Conservation (phyloP, 768 basidiomycete species). For the Lyophyllum semitale region DNA sequence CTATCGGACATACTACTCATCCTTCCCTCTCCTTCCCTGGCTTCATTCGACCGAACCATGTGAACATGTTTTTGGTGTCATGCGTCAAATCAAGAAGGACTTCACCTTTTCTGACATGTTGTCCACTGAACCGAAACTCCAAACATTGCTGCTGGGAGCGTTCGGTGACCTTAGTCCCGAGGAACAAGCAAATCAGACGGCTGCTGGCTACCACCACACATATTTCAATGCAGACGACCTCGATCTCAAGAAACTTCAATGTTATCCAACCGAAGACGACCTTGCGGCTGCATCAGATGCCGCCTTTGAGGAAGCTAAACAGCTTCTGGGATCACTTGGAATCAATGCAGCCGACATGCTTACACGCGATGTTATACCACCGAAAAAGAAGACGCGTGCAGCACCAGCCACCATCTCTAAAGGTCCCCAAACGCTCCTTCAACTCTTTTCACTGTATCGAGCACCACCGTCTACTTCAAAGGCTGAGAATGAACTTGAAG, state of each 20-base stretch:
- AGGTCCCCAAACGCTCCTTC: no score
- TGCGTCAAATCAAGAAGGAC: conserved; percentile 31
- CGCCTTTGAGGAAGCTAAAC: background rate
- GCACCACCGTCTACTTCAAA: no score
- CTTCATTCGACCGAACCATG: conserved; percentile 31
- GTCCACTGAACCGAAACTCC: conserved; percentile 29
- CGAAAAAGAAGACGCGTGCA: no score
- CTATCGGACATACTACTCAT: conserved; percentile 33
- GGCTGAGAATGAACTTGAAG: no score
- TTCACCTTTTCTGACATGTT: conserved; percentile 33
- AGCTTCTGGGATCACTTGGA: background rate
- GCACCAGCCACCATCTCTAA: no score
- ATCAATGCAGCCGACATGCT: background rate
- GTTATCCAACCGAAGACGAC: background rate
- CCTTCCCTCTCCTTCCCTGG: conserved; percentile 32
- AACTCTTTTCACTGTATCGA: no score
- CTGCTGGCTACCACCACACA: conserved; percentile 5
- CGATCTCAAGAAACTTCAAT: background rate
- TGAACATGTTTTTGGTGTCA: conserved; percentile 35
- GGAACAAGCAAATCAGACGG: background rate
- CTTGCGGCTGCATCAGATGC: background rate
- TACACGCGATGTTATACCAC: background rate
- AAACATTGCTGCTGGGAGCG: background rate
- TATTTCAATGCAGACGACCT: background rate
- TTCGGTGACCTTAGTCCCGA: conserved; percentile 21